Base-by-base conservation (phyloP, 768 basidiomycete genomes). In the Lactarius indigo region DNA sequence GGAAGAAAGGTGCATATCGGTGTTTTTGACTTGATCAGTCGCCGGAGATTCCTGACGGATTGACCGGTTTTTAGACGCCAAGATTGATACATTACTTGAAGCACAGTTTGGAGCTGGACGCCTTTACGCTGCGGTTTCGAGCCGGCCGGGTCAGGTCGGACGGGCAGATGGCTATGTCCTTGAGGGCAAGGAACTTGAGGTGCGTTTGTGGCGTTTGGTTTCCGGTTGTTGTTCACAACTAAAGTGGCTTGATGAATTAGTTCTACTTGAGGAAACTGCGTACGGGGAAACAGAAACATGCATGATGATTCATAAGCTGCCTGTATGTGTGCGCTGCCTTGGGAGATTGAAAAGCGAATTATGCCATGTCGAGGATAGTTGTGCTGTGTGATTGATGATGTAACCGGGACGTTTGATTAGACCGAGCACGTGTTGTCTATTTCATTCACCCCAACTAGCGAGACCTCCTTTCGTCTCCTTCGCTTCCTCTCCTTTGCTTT, bases 111-210 rank as follows among this genome's bases (percentile, higher is more conserved):
- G 87, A 73, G 92, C 95, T 76, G 95, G 97, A 78, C 95, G 97
- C 79, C 85, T 99, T 70, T 96, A 98, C 76, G 97, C 97, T 70
- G 75, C 83, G 73, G 90, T 99, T 78, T 88, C 94, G 66, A 96
- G 93, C 78, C 89, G 97, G 78, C 97, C 97, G 64, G 97, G 97
- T 47, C 97, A 99, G 79, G 91, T 88, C 64, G 97, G 97, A 33
- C 94, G 97, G 71, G 88, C 91, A 64, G 97, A 99, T 78, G 97
- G 97, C 61, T 98, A 98, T 81, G 83, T 99, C 70, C 87, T 99
- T 62, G 97, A 99, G 84, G 97, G 97, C 75, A 95, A 93, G 82
- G 97, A 99, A 79, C 88, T 98, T 64, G 96, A 98, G 86, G 94
- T 96, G 70, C 59, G 84, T 75, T 55, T 63, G 47, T 52, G 50